These are phyloP conservation scores for Xylaria multiplex DNA, from an alignment of 2,329 filamentous ascomycete species.

Conservation along the genomic window DNA sequence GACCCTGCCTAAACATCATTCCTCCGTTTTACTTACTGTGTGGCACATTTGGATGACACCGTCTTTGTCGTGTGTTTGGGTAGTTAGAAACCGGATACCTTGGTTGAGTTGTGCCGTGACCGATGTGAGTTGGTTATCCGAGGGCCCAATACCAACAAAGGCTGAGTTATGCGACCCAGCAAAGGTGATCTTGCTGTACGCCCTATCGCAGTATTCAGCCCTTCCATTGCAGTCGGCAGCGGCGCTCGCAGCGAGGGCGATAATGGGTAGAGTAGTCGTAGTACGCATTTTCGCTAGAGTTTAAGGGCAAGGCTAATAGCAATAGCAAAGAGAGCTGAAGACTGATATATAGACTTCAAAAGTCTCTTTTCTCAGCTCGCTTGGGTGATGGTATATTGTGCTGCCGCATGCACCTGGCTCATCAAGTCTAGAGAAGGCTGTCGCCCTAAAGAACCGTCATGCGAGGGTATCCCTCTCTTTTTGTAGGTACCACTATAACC, in stretches of 20 bases:
- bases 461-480: conserved; percentile 8
- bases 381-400: conserved; percentile 4
- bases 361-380: not conserved
- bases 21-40: conserved; percentile 51
- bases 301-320: not conserved
- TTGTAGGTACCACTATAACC: conserved; percentile 14
- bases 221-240: conserved; percentile 65
- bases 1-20: not conserved
- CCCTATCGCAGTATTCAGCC: conserved; percentile 63
- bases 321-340: not conserved
- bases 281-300: conserved; percentile 28
- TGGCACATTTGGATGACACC: conserved; percentile 70
- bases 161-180: conserved; percentile 73
- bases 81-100: conserved; percentile 72
- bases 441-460: not conserved
- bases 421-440: not conserved
- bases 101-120: conserved; percentile 67
- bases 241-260: conserved; percentile 39
- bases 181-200: conserved; percentile 69
- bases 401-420: not conserved
- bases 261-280: conserved; percentile 31
- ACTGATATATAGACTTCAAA: not conserved
- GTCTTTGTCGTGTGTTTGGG: conserved; percentile 67
- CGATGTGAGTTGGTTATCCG: conserved; percentile 69
- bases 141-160: conserved; percentile 65